These are phyloP conservation scores for Saposhnikovia divaricata DNA, from an alignment of 129 eudicot genomes.

Conservation along the genomic window DNA sequence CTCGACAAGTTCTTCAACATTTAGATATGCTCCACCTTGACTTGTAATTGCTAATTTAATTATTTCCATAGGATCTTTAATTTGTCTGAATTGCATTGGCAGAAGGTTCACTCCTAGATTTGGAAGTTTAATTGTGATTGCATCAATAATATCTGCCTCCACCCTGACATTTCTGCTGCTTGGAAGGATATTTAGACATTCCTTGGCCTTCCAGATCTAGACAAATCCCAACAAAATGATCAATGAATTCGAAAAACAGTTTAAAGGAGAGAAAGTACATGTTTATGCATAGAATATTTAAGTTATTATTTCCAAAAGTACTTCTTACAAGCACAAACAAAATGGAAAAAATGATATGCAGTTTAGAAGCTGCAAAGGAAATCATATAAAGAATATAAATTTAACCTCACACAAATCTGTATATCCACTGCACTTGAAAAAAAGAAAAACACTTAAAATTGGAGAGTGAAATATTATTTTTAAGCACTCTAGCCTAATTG, in stretches of 20 bases:
- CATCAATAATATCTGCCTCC: slow-evolving; percentile 81
- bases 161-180: slow-evolving; percentile 66
- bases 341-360: background rate
- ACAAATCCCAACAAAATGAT: slow-evolving; percentile 24
- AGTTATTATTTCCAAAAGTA: slow-evolving; percentile 5
- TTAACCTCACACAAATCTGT: background rate
- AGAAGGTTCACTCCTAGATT: slow-evolving; percentile 80
- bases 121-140: slow-evolving; percentile 81
- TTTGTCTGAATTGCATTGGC: slow-evolving; percentile 85
- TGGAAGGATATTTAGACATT: slow-evolving; percentile 79
- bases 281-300: background rate
- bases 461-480: background rate
- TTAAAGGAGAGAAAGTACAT: background rate
- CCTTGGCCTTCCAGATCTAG: slow-evolving; percentile 97
- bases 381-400: background rate
- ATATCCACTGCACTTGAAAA: background rate
- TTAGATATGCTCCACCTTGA: slow-evolving; percentile 77
- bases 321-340: background rate
- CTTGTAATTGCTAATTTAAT: slow-evolving; percentile 74
- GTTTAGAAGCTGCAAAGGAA: background rate
- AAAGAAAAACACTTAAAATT: background rate
- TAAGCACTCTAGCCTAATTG: background rate
- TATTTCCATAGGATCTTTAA: slow-evolving; percentile 92
- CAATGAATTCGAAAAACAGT: slow-evolving; percentile 2
- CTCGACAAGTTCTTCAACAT: slow-evolving; percentile 82